Percentiles rank a stretch among this genome's conserved stretches.
These are phyloP conservation scores for Lentinula boryana DNA, from an alignment of 768 basidiomycete species.

Conservation along the genomic window DNA sequence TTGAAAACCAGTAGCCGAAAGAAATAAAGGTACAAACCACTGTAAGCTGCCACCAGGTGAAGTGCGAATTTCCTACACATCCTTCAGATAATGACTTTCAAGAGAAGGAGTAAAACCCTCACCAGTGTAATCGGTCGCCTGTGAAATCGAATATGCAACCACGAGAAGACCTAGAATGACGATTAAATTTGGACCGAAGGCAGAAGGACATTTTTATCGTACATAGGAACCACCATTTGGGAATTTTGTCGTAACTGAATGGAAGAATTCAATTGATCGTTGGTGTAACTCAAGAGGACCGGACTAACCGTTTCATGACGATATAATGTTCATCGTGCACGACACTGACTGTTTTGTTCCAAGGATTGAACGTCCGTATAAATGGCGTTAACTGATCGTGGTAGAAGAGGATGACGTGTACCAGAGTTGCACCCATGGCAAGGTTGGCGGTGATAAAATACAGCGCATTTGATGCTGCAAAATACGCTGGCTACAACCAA, in stretches of 20 bases:
- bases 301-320: conserved; percentile 8
- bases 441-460: conserved; percentile 13
- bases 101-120: not conserved
- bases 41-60: conserved; percentile 21
- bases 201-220: not conserved
- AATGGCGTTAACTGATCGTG: conserved; percentile 28
- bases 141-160: not conserved
- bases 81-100: not conserved
- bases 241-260: conserved; percentile 12
- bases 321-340: conserved; percentile 23
- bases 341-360: conserved; percentile 20
- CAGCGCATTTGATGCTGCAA: conserved; percentile 25
- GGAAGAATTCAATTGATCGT: not conserved
- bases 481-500: conserved; percentile 21
- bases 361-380: conserved; percentile 25
- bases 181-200: not conserved
- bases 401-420: conserved; percentile 27
- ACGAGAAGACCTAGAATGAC: not conserved
- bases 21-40: conserved; percentile 8
- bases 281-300: too few species aligned
- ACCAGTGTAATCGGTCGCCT: conserved; percentile 21
- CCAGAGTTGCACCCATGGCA: conserved; percentile 14
- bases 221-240: conserved; percentile 16
- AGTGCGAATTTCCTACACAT: conserved; percentile 9
- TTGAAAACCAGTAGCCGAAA: not conserved